A percentile compares a stretch with the other conserved stretches of the same genome.
Conservation (phyloP, 2,329 filamentous ascomycete genomes). For the Didymellaceae sp. region DNA sequence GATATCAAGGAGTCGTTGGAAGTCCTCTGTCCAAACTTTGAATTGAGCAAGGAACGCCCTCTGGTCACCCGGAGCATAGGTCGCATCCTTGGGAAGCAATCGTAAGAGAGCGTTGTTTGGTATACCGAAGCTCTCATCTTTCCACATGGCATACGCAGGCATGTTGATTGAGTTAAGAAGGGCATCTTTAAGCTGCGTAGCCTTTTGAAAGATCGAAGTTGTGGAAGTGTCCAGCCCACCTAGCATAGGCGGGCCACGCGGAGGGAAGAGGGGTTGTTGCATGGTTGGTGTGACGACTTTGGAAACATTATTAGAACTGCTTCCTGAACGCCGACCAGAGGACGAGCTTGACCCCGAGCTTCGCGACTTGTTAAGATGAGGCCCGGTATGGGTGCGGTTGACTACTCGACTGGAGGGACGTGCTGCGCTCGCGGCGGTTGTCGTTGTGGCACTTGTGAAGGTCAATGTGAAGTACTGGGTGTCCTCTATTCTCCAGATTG, state of each 20-base stretch:
- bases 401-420: constrained; percentile 50
- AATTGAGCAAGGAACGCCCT: constrained; percentile 65
- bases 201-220: constrained; percentile 74
- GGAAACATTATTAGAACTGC: constrained; percentile 46
- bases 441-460: constrained; percentile 65
- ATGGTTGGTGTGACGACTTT: constrained; percentile 60
- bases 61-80: constrained; percentile 46
- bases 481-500: constrained; percentile 73
- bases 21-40: constrained; percentile 70
- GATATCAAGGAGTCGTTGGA: constrained; percentile 62
- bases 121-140: constrained; percentile 75
- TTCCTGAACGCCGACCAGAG: constrained; percentile 40
- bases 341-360: constrained; percentile 51
- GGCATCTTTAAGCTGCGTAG: constrained; percentile 77
- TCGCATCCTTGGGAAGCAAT: constrained; percentile 49
- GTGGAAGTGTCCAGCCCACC: constrained; percentile 58
- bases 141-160: constrained; percentile 80
- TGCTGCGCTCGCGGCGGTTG: constrained; percentile 18
- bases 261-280: constrained; percentile 68
- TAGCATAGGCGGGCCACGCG: constrained; percentile 68
- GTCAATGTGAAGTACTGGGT: constrained; percentile 76
- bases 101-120: constrained; percentile 70
- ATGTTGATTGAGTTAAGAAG: constrained; percentile 76
- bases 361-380: constrained; percentile 40
- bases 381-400: constrained; percentile 48